phyloP scores from a whole-genome alignment of 1,139 yeast species.

The Saccharomyces hybrid region DNA sequence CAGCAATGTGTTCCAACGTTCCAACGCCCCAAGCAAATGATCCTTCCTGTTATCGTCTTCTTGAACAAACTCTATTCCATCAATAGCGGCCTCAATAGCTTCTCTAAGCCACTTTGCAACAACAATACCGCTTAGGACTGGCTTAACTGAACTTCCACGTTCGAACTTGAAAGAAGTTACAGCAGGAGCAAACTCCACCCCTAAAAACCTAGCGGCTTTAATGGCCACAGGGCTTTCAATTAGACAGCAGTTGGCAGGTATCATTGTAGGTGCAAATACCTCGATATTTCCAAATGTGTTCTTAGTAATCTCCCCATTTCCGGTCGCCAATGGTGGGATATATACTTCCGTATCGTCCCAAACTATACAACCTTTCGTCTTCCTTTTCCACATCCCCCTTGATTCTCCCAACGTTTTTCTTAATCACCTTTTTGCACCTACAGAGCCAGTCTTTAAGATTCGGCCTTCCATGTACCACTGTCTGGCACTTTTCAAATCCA shows the following conservation, averaged over 20 bases:
- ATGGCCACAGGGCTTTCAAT: conserved; percentile 49
- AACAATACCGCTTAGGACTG: conserved; percentile 70
- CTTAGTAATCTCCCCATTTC: conserved; percentile 56
- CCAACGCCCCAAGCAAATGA: conserved; percentile 47
- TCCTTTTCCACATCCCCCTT: conserved; percentile 37
- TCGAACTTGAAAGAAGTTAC: conserved; percentile 79
- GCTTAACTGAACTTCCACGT: conserved; percentile 43
- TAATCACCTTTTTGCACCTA: conserved; percentile 50
- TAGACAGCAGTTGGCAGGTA: conserved; percentile 74
- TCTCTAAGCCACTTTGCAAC: conserved; percentile 58
- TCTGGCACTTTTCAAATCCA: conserved; percentile 58
- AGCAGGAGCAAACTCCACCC: conserved; percentile 78
- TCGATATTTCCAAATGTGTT: conserved; percentile 82
- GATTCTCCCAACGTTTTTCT: conserved; percentile 24
- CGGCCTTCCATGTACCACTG: conserved; percentile 87
- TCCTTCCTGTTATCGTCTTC: conserved; percentile 45
- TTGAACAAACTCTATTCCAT: conserved; percentile 42
- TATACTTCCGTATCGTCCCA: conserved; percentile 69
- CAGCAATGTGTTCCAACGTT: conserved; percentile 67
- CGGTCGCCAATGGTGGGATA: conserved; percentile 49
- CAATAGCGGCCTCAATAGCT: conserved; percentile 54
- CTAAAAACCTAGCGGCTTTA: conserved; percentile 62
- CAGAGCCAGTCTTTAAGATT: conserved; percentile 58
- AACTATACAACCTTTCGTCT: conserved; percentile 62
- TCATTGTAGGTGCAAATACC: conserved; percentile 65